phyloP scores from a whole-genome alignment of 225 moss, liverwort and hornwort genomes.

The Thuidium tamariscinum region DNA sequence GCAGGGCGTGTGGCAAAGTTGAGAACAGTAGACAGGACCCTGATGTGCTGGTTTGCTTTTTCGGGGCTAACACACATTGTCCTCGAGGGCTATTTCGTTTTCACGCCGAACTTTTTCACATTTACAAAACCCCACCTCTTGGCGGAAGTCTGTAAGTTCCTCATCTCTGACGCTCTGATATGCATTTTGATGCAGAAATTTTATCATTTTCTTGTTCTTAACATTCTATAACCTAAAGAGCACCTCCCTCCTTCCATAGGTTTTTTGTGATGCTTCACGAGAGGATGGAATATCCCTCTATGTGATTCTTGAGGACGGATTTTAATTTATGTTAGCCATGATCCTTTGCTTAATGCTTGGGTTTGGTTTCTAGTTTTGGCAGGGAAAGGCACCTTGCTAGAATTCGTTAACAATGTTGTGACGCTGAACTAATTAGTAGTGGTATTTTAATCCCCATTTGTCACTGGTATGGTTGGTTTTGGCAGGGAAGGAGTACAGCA shows the following conservation, averaged over 20 bases:
- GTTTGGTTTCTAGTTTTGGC: not conserved
- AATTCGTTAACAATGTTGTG: not conserved
- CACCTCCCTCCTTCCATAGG: not conserved
- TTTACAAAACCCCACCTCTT: conserved; percentile 44
- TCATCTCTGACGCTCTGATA: not conserved
- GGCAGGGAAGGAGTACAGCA: conserved; percentile 98
- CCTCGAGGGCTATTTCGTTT: conserved; percentile 88
- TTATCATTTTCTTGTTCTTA: not conserved
- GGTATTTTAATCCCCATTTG: not conserved
- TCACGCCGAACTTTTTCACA: conserved; percentile 71
- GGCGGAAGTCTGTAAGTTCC: conserved; percentile 74
- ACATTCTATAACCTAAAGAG: too few species aligned
- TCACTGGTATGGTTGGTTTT: not conserved
- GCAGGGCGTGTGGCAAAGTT: conserved; percentile 35
- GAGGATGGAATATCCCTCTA: not conserved
- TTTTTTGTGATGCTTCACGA: not conserved
- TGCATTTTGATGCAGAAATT: not conserved
- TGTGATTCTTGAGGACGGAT: not conserved
- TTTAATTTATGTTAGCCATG: not conserved
- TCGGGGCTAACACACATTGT: conserved; percentile 75
- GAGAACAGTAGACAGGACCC: conserved; percentile 50
- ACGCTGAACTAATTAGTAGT: not conserved
- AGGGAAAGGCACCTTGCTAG: not conserved
- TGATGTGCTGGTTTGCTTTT: conserved; percentile 87
- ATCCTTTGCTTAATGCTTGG: not conserved